phyloP scores from a whole-genome alignment of 768 basidiomycete genomes.

The Zangia roseola region DNA sequence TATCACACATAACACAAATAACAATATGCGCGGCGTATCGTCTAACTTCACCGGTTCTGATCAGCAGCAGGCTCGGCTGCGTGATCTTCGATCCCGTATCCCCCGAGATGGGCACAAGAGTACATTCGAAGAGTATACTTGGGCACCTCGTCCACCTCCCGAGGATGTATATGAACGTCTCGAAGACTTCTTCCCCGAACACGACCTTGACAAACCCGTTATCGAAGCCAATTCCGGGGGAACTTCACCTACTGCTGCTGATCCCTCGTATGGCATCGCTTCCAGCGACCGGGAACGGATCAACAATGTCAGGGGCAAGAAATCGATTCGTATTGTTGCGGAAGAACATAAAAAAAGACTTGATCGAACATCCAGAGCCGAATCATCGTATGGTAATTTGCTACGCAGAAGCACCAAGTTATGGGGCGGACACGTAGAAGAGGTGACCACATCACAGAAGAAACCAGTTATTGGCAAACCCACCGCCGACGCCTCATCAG shows the following conservation, averaged over 20 bases:
- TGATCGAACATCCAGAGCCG: slow-evolving; percentile 65
- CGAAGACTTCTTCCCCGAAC: slow-evolving; percentile 93
- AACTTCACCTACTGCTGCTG: slow-evolving; percentile 69
- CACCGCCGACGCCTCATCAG: slow-evolving; percentile 59
- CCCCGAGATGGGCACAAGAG: slow-evolving; percentile 31
- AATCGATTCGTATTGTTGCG: slow-evolving; percentile 91
- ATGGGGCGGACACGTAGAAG: slow-evolving; percentile 92
- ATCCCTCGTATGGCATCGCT: slow-evolving; percentile 43
- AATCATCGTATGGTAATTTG: slow-evolving; percentile 49
- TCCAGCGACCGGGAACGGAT: slow-evolving; percentile 36
- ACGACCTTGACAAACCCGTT: slow-evolving; percentile 94
- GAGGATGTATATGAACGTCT: slow-evolving; percentile 93
- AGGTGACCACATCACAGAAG: slow-evolving; percentile 78
- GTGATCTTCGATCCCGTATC: slow-evolving; percentile 22
- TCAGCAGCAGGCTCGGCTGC: slow-evolving; percentile 14
- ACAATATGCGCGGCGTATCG: slow-evolving; percentile 12
- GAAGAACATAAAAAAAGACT: slow-evolving; percentile 80
- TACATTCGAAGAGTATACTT: slow-evolving; percentile 72
- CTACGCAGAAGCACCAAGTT: slow-evolving; percentile 87
- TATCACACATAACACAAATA: slow-evolving; percentile 21
- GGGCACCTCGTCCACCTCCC: slow-evolving; percentile 87
- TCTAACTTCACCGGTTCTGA: slow-evolving; percentile 22
- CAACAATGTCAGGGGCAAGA: slow-evolving; percentile 63
- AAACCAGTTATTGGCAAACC: slow-evolving; percentile 43
- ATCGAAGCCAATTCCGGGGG: slow-evolving; percentile 84